Conservation (phyloP, 805 yeast genomes). For the Saturnispora galanensis region DNA sequence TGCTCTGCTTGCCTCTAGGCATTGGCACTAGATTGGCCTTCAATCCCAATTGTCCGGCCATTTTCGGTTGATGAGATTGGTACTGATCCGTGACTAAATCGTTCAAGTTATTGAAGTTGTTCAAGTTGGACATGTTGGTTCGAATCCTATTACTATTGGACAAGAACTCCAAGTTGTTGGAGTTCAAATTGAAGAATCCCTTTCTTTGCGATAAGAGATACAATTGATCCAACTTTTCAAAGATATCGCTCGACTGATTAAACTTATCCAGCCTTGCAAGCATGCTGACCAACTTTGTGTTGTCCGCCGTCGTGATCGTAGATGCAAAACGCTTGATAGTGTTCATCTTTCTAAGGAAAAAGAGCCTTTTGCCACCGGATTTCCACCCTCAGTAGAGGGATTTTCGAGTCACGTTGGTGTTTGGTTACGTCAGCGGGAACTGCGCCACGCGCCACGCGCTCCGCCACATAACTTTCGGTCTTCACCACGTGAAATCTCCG, state of each 20-base stretch:
- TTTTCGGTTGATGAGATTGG: conserved; percentile 4
- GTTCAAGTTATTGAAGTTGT: conserved; percentile 22
- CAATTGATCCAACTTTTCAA: conserved; percentile 24
- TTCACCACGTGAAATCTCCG: too few relatives aligned
- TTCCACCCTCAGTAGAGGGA: too few relatives aligned
- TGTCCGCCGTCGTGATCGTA: conserved; percentile 20
- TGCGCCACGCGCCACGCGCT: too few relatives aligned
- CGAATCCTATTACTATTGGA: conserved; percentile 21
- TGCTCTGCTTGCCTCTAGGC: conserved; percentile 6
- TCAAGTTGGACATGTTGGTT: conserved; percentile 18
- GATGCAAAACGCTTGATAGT: conserved; percentile 18
- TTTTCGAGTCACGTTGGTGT: too few relatives aligned
- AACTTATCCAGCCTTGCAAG: conserved; percentile 24
- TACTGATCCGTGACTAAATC: conserved; percentile 20
- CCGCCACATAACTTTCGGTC: too few relatives aligned
- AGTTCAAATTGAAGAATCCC: conserved; percentile 23
- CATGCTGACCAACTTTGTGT: conserved; percentile 21
- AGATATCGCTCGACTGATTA: conserved; percentile 19
- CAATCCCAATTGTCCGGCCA: background rate
- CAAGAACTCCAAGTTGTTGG: conserved; percentile 24
- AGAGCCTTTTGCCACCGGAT: too few relatives aligned
- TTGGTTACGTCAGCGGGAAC: too few relatives aligned
- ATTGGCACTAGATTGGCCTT: conserved; percentile 6
- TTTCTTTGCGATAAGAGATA: conserved; percentile 25
- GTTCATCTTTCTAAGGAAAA: background rate